Percentiles rank a stretch among this genome's conserved stretches.
Conservation (phyloP, 78 protist species). For the Polysphondylium violaceum region DNA sequence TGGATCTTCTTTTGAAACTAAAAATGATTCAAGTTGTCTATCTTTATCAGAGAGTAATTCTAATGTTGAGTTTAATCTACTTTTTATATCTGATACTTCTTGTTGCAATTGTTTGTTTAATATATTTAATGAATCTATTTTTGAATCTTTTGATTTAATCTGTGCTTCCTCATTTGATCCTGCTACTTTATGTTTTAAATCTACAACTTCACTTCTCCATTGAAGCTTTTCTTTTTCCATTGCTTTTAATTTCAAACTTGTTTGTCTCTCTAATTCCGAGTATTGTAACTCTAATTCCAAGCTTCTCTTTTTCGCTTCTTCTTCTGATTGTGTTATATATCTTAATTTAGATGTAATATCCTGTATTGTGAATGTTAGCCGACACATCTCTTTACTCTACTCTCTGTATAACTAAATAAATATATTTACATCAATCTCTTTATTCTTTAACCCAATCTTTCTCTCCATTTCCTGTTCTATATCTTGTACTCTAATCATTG, state of each 20-base stretch:
- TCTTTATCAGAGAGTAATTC: slow-evolving; percentile 16
- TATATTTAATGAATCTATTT: slow-evolving; percentile 18
- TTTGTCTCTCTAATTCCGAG: slow-evolving; percentile 28
- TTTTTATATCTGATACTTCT: slow-evolving; percentile 5
- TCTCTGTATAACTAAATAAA: not conserved
- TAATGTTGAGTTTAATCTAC: slow-evolving; percentile 3
- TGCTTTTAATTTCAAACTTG: slow-evolving; percentile 39
- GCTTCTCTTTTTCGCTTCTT: slow-evolving; percentile 14
- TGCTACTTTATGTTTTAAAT: slow-evolving; percentile 30
- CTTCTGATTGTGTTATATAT: not conserved
- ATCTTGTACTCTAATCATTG: slow-evolving; percentile 21
- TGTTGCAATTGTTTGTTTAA: slow-evolving; percentile 1
- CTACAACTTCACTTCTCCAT: slow-evolving; percentile 32
- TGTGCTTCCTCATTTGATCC: not conserved
- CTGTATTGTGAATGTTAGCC: too few relatives aligned
- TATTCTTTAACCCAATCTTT: slow-evolving; percentile 18
- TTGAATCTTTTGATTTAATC: slow-evolving; percentile 9
- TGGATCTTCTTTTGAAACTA: not conserved
- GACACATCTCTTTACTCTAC: too few relatives aligned
- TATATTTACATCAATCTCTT: slow-evolving; percentile 45
- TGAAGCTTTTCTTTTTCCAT: slow-evolving; percentile 45
- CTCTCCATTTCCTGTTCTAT: slow-evolving; percentile 4
- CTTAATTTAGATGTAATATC: slow-evolving; percentile 3
- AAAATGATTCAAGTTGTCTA: not conserved
- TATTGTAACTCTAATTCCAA: slow-evolving; percentile 16